phyloP scores from a whole-genome alignment of 148 eudicot species.

The Nyssa sinensis region DNA sequence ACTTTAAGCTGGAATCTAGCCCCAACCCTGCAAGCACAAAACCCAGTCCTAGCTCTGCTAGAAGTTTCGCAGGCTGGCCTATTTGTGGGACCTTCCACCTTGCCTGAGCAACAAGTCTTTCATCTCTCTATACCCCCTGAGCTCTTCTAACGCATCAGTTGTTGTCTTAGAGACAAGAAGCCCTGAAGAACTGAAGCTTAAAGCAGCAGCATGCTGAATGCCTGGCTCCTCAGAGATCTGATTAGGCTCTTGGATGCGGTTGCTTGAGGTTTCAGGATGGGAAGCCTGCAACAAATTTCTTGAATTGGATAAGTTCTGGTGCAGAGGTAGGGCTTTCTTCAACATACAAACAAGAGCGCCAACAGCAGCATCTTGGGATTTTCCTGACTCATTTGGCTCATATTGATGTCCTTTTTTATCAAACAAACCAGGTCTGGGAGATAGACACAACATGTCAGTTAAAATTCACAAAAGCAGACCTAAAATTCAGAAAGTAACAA shows the following conservation, averaged over 20 bases:
- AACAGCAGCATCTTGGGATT: slow-evolving; percentile 49
- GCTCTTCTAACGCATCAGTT: slow-evolving; percentile 77
- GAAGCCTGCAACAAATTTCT: slow-evolving; percentile 14
- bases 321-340: slow-evolving; percentile 61
- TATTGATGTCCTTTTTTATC: slow-evolving; percentile 38
- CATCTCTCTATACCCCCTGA: slow-evolving; percentile 44
- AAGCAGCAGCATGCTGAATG: slow-evolving; percentile 19
- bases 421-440: slow-evolving; percentile 15
- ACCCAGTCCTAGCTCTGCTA: background rate
- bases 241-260: slow-evolving; percentile 18
- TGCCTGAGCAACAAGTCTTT: slow-evolving; percentile 54
- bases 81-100: slow-evolving; percentile 29
- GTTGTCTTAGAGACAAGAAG: slow-evolving; percentile 45
- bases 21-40: too few species aligned
- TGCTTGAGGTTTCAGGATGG: slow-evolving; percentile 17
- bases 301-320: slow-evolving; percentile 26
- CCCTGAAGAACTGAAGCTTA: slow-evolving; percentile 37
- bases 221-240: slow-evolving; percentile 19
- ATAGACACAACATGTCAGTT: background rate
- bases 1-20: too few species aligned
- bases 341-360: slow-evolving; percentile 56
- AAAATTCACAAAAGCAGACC: background rate
- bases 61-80: background rate
- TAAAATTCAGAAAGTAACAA: background rate
- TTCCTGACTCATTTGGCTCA: slow-evolving; percentile 31